Evolutionary conservation across 345 rosid species (phyloP).

Genomic region (Salix purpurea): DNA sequence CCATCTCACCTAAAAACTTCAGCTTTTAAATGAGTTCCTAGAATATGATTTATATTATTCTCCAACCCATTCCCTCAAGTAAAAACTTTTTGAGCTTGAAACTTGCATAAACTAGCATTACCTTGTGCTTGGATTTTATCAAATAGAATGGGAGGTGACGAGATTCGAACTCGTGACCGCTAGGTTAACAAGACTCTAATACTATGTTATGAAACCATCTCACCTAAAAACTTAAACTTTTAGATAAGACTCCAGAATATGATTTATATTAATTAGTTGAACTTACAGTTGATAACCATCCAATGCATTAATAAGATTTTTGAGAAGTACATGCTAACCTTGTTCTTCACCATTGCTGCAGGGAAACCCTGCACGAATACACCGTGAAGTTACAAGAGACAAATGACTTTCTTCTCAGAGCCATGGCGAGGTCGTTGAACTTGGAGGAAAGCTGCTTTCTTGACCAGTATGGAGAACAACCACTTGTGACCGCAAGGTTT

Average conservation of each 20-base stretch:
- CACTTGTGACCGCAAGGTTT: constrained; percentile 41
- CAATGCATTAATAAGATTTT: not conserved
- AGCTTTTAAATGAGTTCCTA: accelerated
- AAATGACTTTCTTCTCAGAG: constrained; percentile 32
- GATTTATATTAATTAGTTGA: not conserved
- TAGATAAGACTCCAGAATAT: no score
- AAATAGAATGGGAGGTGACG: no score
- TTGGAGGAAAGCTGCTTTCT: constrained; percentile 44
- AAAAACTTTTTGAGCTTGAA: no score
- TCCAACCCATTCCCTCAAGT: no score
- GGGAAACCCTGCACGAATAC: constrained; percentile 43
- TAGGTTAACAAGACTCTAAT: no score
- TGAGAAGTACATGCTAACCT: not conserved
- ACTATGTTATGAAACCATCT: no score
- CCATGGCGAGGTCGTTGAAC: constrained; percentile 48
- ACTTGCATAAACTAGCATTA: no score
- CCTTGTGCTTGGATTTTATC: no score
- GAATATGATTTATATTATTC: no score
- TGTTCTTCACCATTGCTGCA: constrained; percentile 4
- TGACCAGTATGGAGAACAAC: constrained; percentile 39
- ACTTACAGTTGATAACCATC: not conserved
- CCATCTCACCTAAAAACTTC: no score
- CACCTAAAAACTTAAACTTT: no score
- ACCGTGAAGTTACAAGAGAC: constrained; percentile 25
- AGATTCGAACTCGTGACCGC: no score